Evolutionary conservation across 352 stramenopile genomes (phyloP).

Genomic region (Phytophthora cryptogea): DNA sequence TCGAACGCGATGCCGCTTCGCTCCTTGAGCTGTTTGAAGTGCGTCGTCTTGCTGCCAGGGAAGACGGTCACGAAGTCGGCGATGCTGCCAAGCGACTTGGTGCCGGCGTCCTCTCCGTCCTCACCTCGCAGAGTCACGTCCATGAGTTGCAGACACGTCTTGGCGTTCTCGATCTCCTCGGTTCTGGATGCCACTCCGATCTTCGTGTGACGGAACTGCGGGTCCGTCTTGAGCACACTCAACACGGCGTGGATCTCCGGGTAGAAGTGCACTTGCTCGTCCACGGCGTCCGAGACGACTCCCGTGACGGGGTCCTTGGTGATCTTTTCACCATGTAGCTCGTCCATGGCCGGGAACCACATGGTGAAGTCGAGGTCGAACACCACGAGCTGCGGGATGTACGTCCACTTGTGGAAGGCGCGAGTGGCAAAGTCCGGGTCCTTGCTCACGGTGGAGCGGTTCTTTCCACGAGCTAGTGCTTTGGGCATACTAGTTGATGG

Average conservation of each 20-base stretch:
- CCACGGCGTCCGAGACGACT: constrained; percentile 63
- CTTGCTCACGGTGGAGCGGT: constrained; percentile 20
- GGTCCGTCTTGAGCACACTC: constrained; percentile 61
- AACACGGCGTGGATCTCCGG: constrained; percentile 70
- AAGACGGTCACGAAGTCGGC: constrained; percentile 81
- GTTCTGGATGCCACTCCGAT: constrained; percentile 68
- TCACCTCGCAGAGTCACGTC: constrained; percentile 35
- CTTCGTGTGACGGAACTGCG: constrained; percentile 59
- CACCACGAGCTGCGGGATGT: constrained; percentile 59
- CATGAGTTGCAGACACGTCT: constrained; percentile 69
- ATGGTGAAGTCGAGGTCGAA: constrained; percentile 75
- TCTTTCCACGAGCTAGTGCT: constrained; percentile 19
- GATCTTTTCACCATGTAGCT: constrained; percentile 75
- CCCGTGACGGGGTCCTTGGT: constrained; percentile 52
- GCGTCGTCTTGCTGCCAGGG: constrained; percentile 80
- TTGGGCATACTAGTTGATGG: constrained; percentile 8
- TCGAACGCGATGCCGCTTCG: constrained; percentile 88
- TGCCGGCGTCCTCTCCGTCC: constrained; percentile 8
- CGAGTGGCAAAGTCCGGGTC: constrained; percentile 13
- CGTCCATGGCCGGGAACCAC: constrained; percentile 87
- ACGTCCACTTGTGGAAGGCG: constrained; percentile 40
- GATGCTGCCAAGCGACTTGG: constrained; percentile 52
- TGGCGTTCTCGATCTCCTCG: constrained; percentile 71
- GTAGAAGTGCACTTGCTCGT: constrained; percentile 82
- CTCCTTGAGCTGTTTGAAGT: constrained; percentile 92